Evolutionary conservation across 768 basidiomycete species (phyloP), one percentile per base, ranked within the genome.

Genomic region (Serendipita vermifera): DNA sequence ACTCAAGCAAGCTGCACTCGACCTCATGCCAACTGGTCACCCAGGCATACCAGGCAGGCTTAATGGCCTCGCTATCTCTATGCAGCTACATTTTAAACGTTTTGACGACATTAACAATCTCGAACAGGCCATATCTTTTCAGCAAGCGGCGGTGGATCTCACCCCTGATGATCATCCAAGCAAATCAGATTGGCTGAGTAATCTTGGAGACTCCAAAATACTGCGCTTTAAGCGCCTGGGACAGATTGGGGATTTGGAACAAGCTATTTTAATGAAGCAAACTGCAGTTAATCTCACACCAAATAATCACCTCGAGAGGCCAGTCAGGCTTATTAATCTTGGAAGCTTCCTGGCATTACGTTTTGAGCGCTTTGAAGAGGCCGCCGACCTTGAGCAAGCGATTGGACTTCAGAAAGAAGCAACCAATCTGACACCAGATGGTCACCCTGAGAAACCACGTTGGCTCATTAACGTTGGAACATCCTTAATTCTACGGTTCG

Each of bases 381-480:
- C 41, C 3, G 3, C 27, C 15, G 59, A 60, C 32, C 55, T 60
- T 24, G 59, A 59, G 22, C 35, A 36, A 11, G 59, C 59, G 15
- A 59, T 60, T 35, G n/a, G 17, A 33, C 5, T 27, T 20, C 32
- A 39, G 24, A 38, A 55, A 26, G 26, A 55, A 9, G 57, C 58
- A 38, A 57, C 58, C n/a, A 15, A 38, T 5, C 57, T 58, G 24
- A 58, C 58, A 20, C 57, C 57, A 11, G 58, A 58, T 40, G 38
- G 36, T 11, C 35, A 58, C 46, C 58, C 57, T 5, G 13, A 41
- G 33, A 58, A 58, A 27, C 36, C 58, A 14, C 13, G 9, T 4
- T 58, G 32, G 15, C 20, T 58, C 9, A 22, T 4, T 20, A 59
- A 58, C 39, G 51, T 60, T 3, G 65, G 65, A 31, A 54, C 17